Evolutionary conservation across 495 filamentous ascomycete genomes (phyloP), one percentile per base, ranked within the genome.

Genomic region (Pseudomonodictys pantanalensis): DNA sequence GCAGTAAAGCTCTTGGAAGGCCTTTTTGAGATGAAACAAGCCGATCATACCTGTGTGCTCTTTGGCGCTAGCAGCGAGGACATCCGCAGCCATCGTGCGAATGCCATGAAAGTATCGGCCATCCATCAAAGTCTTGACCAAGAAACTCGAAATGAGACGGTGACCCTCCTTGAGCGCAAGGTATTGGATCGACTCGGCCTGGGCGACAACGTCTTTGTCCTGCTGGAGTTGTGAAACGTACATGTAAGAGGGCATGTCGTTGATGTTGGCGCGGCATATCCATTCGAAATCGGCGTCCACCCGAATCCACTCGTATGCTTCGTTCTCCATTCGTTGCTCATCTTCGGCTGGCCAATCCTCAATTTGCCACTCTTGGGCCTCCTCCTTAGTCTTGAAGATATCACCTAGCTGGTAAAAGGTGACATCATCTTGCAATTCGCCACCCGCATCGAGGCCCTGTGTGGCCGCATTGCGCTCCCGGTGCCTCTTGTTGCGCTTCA

Each of bases 201-300:
- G 93, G 10, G 93, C 93, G 45, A 96, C 87, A 44, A 99, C 90
- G 75, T 99, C 93, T 58, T 92, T 80, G 75, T 99, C 93, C 68
- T 99, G 95, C 67, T 99, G 93, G 41, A 99, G 77, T 69, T 99
- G 93, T 0, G 93, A 97, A 52, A 96, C 79, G 68, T 90, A 96
- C 93, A 99, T 99, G 76, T 97, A 97, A 1, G 86, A 80, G 7
- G 89, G 90, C 84, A 68, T 64, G 45, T 96, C 89, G 28, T 81
- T 83, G 46, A 92, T 79, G 38, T 83, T 83, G 48, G 89, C 78
- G 49, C 86, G 86, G 74, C 89, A 92, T 35, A 97, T 84, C 93
- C 93, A 99, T 68, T 99, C 93, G 65, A 97, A 97, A 72, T 99
- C 93, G 18, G 92, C 90, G 73, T 99, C 93, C 79, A 97, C 88